Conservation (phyloP, 2,329 filamentous ascomycete species). For the Stachybotrys chlorohalonatus region DNA sequence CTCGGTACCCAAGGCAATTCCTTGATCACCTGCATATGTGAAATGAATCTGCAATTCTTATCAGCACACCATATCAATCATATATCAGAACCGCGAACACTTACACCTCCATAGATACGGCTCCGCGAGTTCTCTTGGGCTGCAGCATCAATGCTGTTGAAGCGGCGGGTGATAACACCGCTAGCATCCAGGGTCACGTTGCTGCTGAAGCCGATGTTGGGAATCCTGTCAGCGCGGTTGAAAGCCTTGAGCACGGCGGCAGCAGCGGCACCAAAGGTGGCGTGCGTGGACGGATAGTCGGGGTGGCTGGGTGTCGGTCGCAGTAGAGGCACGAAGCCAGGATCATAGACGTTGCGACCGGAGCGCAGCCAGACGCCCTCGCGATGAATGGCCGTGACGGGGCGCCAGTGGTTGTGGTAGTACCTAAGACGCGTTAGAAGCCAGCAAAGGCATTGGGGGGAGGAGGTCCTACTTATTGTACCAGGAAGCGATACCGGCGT, state of each 20-base stretch:
- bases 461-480: constrained; percentile 3
- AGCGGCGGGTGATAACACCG: constrained; percentile 7
- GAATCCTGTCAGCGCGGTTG: constrained; percentile 5
- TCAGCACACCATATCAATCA: too few species aligned
- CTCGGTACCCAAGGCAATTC: not conserved
- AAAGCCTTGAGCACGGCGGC: constrained; percentile 3
- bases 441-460: not conserved
- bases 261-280: constrained; percentile 5
- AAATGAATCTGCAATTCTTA: not conserved
- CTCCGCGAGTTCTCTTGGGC: constrained; percentile 3
- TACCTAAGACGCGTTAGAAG: not conserved
- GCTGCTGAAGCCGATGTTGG: constrained; percentile 3
- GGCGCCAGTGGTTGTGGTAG: constrained; percentile 4
- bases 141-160: constrained; percentile 3
- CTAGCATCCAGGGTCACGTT: constrained; percentile 5
- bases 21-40: not conserved
- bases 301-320: constrained; percentile 5
- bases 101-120: constrained; percentile 1
- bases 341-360: constrained; percentile 5
- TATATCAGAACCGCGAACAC: not conserved
- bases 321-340: constrained; percentile 6
- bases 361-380: constrained; percentile 4
- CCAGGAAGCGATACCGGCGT: constrained; percentile 5
- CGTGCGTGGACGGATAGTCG: constrained; percentile 6
- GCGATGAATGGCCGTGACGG: constrained; percentile 5